Conservation (phyloP, 371 early-diverging fungal species). For the Dentiscutata heterogama region DNA sequence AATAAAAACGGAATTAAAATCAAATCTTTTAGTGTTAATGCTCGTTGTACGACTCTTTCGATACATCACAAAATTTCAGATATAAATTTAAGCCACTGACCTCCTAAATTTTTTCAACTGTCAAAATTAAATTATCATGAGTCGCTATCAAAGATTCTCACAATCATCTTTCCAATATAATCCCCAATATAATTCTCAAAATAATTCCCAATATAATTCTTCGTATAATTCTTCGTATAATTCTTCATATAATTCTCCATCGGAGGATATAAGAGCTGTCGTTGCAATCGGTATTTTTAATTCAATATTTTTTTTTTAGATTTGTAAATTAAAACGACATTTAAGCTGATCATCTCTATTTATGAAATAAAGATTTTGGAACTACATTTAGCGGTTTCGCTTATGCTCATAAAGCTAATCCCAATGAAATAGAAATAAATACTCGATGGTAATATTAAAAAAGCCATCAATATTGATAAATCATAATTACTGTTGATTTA, state of each 20-base stretch:
- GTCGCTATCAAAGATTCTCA: too few species aligned
- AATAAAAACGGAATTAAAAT: too few species aligned
- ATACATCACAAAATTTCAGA: too few species aligned
- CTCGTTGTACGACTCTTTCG: too few species aligned
- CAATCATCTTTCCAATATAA: too few species aligned
- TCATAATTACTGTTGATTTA: not conserved
- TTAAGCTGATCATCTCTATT: too few species aligned
- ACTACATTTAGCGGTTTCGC: constrained; percentile 22
- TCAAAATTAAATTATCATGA: not conserved
- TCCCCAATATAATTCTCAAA: too few species aligned
- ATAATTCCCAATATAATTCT: too few species aligned
- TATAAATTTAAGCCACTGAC: not conserved
- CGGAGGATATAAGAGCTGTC: constrained; percentile 14
- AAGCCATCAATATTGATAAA: not conserved
- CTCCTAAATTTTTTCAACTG: not conserved
- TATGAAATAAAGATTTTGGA: constrained; percentile 11
- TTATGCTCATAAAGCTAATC: not conserved
- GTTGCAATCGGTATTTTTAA: constrained; percentile 38
- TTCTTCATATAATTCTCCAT: not conserved
- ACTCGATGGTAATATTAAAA: constrained; percentile 27
- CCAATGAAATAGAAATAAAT: constrained; percentile 37
- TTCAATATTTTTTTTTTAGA: not conserved
- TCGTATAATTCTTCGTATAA: too few species aligned
- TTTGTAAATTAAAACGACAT: not conserved
- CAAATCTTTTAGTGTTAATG: too few species aligned